Base-by-base conservation (phyloP, 345 rosid species). In the Angophora floribunda region DNA sequence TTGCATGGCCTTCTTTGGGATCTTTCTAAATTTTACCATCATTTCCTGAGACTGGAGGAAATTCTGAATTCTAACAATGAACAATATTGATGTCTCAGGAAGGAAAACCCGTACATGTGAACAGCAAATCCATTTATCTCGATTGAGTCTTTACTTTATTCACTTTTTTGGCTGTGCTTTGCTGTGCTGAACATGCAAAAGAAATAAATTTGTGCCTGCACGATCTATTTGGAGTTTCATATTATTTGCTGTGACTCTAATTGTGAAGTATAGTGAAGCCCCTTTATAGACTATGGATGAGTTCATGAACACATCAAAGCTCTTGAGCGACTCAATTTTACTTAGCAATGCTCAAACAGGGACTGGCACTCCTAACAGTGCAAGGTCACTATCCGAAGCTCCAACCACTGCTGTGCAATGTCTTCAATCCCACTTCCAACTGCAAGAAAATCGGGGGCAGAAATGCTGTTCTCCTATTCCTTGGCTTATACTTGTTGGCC, bases 341-440 rank as follows among this genome's bases (percentile, higher is more conserved):
- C 21, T 4, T 16, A 52, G 55, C 55, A 52, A 52, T 16, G 7
- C 21, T 16, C 21, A 52, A 52, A 52, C 79, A 94, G 96, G 96
- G 94, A 87, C 87, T 91, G 28, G 90, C 85, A 51, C 78, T 94
- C 87, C 92, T 95, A 41, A 84, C 93, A 10, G 85, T 92, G 79
- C 97, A 95, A 92, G 95, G 95, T 87, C 93, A 93, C 91, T 85
- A 52, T 82, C 89, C 92, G 4, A 85, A 87, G 52, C 93, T 94
- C 51, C 90, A 51, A 91, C 96, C 94, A 41, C 89, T 91, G 12
- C 17, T 75, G 26, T 93, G 97, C 88, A 90, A 95, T 22, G 59
- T 92, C 53, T 90, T 90, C 11, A 91, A 89, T 51, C 91, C 85
- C 30, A 89, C 87, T 47, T 57, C 92, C 86, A 88, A 51, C 24